Evolutionary conservation across 768 basidiomycete genomes (phyloP).

Genomic region (Dentipellis fragilis): DNA sequence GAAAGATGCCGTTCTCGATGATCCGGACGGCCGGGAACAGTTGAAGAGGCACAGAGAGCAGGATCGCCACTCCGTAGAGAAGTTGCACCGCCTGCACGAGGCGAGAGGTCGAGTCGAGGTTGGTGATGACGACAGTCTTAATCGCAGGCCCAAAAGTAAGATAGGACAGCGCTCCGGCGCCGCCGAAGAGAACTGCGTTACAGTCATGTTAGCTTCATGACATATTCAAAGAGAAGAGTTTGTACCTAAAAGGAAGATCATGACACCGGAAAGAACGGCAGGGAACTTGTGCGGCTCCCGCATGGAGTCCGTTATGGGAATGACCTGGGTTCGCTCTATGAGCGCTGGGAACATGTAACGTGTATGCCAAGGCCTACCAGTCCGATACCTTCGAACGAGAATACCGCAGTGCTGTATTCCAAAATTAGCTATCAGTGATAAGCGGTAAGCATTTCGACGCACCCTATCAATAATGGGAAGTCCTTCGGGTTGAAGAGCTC

Average conservation of each 20-base stretch:
- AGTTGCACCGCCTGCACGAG: slow-evolving; percentile 89
- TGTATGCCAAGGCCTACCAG: slow-evolving; percentile 39
- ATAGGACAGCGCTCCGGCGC: slow-evolving; percentile 81
- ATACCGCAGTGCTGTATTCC: slow-evolving; percentile 76
- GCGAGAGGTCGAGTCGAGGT: slow-evolving; percentile 73
- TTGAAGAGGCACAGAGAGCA: slow-evolving; percentile 87
- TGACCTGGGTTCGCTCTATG: slow-evolving; percentile 37
- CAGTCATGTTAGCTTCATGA: slow-evolving; percentile 1
- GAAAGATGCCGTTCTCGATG: slow-evolving; percentile 92
- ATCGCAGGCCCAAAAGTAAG: slow-evolving; percentile 79
- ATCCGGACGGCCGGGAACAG: slow-evolving; percentile 97
- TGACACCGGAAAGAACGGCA: slow-evolving; percentile 76
- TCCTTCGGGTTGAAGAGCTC: slow-evolving; percentile 81
- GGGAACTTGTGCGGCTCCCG: slow-evolving; percentile 92
- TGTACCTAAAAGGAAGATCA: slow-evolving; percentile 73
- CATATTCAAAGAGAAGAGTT: slow-evolving; percentile 2
- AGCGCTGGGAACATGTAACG: not conserved
- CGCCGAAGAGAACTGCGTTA: slow-evolving; percentile 67
- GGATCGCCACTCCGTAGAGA: slow-evolving; percentile 85
- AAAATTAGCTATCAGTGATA: not conserved
- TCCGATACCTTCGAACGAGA: slow-evolving; percentile 97
- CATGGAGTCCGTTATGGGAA: slow-evolving; percentile 98
- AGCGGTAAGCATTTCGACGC: slow-evolving; percentile 1
- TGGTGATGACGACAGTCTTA: slow-evolving; percentile 91
- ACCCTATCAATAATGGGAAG: slow-evolving; percentile 91